A percentile compares a stretch with the other conserved stretches of the same genome.
These are phyloP conservation scores for Pseudonectria buxi DNA, from an alignment of 2,329 filamentous ascomycete species.

Conservation along the genomic window DNA sequence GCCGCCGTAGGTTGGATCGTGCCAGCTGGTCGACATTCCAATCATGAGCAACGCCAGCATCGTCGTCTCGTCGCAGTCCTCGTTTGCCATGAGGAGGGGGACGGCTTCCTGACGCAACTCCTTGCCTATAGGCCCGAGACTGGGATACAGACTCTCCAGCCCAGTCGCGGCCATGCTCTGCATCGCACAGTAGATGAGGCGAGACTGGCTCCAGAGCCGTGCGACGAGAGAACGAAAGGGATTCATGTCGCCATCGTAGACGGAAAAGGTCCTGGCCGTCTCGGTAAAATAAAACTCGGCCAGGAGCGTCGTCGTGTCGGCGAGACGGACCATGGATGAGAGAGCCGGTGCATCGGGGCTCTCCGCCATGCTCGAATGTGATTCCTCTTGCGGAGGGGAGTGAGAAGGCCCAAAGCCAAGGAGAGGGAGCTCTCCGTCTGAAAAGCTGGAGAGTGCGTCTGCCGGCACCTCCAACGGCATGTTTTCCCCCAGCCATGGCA, in stretches of 20 bases:
- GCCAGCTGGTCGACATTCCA: conserved; percentile 8
- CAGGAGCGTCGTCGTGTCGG: conserved; percentile 4
- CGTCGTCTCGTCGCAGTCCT: conserved; percentile 5
- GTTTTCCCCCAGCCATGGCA: too few species aligned
- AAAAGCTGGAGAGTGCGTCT: too few species aligned
- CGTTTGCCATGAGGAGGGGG: conserved; percentile 3
- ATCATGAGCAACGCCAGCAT: conserved; percentile 12
- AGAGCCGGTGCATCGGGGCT: neutral
- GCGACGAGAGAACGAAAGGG: conserved; percentile 7
- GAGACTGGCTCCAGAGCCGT: conserved; percentile 8
- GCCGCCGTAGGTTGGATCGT: conserved; percentile 6
- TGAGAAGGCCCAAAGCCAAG: too few species aligned
- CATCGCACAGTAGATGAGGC: conserved; percentile 6
- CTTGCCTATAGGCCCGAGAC: conserved; percentile 5
- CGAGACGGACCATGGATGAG: neutral
- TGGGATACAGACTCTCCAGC: conserved; percentile 5
- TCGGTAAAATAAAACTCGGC: conserved; percentile 11
- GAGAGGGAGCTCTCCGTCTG: too few species aligned
- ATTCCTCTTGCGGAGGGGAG: too few species aligned
- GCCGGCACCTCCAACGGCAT: too few species aligned
- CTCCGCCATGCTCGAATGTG: neutral
- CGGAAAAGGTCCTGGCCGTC: conserved; percentile 7
- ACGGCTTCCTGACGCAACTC: conserved; percentile 5
- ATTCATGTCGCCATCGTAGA: conserved; percentile 9
- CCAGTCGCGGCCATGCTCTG: conserved; percentile 11